Conservation (phyloP, 352 stramenopile genomes). For the Pythium biforme region DNA sequence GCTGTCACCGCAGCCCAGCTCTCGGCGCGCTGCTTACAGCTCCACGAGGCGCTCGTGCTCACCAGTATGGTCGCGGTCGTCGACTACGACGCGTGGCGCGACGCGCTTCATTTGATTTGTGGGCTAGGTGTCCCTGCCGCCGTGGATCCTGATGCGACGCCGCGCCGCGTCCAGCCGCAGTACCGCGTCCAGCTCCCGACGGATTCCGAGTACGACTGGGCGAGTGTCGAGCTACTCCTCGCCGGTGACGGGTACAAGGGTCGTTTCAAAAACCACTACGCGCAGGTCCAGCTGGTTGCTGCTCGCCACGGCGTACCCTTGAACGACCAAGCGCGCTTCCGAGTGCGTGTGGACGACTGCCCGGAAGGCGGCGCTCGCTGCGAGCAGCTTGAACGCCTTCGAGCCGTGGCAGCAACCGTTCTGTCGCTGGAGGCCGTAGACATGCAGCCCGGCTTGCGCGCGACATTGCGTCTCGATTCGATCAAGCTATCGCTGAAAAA, state of each 20-base stretch:
- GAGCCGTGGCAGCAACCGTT: background rate
- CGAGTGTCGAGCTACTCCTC: background rate
- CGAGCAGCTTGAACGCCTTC: background rate
- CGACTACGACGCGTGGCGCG: slow-evolving; percentile 5
- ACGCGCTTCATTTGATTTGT: background rate
- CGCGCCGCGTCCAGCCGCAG: background rate
- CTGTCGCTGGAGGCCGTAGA: background rate
- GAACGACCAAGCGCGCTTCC: background rate
- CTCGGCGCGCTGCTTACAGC: background rate
- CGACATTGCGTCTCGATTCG: background rate
- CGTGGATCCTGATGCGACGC: background rate
- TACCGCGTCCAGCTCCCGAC: background rate
- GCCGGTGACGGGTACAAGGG: background rate
- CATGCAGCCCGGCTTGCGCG: background rate
- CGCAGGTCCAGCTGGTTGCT: background rate
- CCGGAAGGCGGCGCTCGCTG: background rate
- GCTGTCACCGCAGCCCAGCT: background rate
- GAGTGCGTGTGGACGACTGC: background rate
- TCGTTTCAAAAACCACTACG: background rate
- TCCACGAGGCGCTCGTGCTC: background rate
- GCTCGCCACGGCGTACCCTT: background rate
- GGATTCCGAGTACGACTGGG: background rate
- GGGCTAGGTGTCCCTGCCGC: background rate
- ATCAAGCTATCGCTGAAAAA: background rate
- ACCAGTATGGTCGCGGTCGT: background rate